Conservation (phyloP, 768 basidiomycete genomes). For the Guyanaporus albipodus region DNA sequence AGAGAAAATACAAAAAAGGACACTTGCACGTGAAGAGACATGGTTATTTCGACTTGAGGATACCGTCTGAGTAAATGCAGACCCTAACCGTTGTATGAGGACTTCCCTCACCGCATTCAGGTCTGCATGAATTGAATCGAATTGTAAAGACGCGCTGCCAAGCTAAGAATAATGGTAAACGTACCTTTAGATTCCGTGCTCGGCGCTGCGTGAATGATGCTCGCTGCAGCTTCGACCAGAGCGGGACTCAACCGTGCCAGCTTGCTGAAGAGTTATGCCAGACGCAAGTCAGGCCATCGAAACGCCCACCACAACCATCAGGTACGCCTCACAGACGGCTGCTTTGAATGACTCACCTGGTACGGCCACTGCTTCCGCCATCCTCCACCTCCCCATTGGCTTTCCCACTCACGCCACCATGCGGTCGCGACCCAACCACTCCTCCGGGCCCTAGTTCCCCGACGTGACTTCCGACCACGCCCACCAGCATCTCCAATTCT, state of each 20-base stretch:
- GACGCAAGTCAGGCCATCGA: not conserved
- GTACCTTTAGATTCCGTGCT: conserved; percentile 57
- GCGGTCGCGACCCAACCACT: conserved; percentile 3
- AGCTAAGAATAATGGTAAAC: not conserved
- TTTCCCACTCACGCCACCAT: not conserved
- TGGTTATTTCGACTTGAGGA: conserved; percentile 45
- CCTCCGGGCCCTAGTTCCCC: conserved; percentile 43
- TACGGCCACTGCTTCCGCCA: conserved; percentile 20
- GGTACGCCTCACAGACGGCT: not conserved
- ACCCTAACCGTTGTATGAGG: conserved; percentile 53
- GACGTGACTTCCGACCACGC: conserved; percentile 56
- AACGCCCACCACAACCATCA: conserved; percentile 3
- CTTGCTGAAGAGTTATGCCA: conserved; percentile 25
- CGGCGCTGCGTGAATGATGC: conserved; percentile 59
- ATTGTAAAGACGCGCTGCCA: not conserved
- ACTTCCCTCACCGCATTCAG: conserved; percentile 51
- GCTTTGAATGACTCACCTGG: conserved; percentile 27
- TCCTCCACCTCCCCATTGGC: not conserved
- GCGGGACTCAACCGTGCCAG: conserved; percentile 40
- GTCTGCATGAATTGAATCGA: conserved; percentile 38
- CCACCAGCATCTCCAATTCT: conserved; percentile 61
- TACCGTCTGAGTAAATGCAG: conserved; percentile 54
- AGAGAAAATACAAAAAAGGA: not conserved
- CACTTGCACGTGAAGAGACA: conserved; percentile 49
- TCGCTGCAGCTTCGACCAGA: conserved; percentile 65